These are phyloP conservation scores for Ganoderma meredithae DNA, from an alignment of 1,284 basidiomycete species.

Conservation along the genomic window DNA sequence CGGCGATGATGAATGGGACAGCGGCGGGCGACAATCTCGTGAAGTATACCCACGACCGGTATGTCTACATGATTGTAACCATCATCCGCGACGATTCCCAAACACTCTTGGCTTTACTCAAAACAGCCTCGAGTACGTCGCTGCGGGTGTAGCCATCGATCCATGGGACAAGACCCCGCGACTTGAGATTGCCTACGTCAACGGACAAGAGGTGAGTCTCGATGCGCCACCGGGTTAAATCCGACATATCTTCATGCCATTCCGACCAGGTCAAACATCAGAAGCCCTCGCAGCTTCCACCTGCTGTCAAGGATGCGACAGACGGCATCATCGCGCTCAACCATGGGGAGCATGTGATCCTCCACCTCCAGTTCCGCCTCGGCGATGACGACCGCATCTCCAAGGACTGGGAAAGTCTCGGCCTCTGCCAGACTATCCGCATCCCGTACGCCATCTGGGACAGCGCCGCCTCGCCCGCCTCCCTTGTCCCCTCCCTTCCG, in stretches of 20 bases:
- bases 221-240: background rate
- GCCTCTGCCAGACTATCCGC: conserved; percentile 13
- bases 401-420: conserved; percentile 24
- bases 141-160: conserved; percentile 20
- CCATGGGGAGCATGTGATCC: conserved; percentile 19
- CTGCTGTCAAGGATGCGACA: conserved; percentile 14
- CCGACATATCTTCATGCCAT: background rate
- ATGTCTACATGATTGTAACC: background rate
- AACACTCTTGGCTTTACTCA: background rate
- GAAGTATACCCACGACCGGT: conserved; percentile 17
- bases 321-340: conserved; percentile 17
- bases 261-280: conserved; percentile 8
- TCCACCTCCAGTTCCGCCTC: conserved; percentile 26
- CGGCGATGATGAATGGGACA: conserved; percentile 6
- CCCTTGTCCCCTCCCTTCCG: conserved; percentile 14
- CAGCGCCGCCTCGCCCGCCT: conserved; percentile 7
- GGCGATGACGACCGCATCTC: conserved; percentile 20
- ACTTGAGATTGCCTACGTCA: conserved; percentile 12
- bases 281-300: conserved; percentile 1
- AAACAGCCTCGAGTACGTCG: conserved; percentile 9
- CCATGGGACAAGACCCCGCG: conserved; percentile 23
- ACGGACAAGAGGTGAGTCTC: conserved; percentile 19
- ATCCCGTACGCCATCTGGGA: conserved; percentile 23
- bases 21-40: conserved; percentile 16
- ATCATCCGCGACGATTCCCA: background rate